Conservation (phyloP, 2,329 filamentous ascomycete genomes). For the Pseudopithomyces chartarum region DNA sequence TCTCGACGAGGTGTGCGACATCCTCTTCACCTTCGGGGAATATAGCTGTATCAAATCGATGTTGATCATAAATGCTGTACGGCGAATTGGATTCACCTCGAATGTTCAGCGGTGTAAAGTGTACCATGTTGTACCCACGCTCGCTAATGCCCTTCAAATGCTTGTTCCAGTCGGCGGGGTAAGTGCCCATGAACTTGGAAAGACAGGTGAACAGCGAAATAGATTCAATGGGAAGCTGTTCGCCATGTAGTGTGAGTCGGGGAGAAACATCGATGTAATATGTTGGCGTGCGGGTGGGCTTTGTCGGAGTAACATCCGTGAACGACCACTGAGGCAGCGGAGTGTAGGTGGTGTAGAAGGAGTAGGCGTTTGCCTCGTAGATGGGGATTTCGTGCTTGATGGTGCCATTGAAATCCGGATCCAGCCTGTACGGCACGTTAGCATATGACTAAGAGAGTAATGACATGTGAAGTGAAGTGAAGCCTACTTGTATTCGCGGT, state of each 20-base stretch:
- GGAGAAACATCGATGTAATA: slow-evolving; percentile 97
- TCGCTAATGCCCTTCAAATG: slow-evolving; percentile 87
- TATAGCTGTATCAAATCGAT: slow-evolving; percentile 78
- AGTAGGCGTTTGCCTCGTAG: slow-evolving; percentile 81
- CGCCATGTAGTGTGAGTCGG: slow-evolving; percentile 72
- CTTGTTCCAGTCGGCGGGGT: slow-evolving; percentile 86
- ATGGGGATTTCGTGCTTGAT: slow-evolving; percentile 91
- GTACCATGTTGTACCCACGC: slow-evolving; percentile 97
- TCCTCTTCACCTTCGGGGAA: slow-evolving; percentile 89
- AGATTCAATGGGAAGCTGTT: slow-evolving; percentile 79
- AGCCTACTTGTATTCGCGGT: slow-evolving; percentile 85
- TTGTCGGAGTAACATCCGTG: slow-evolving; percentile 56
- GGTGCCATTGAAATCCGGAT: slow-evolving; percentile 89
- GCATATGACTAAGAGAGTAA: background rate
- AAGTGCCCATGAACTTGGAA: slow-evolving; percentile 97
- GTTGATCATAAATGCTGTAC: slow-evolving; percentile 94
- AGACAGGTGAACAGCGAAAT: slow-evolving; percentile 92
- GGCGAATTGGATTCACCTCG: slow-evolving; percentile 92
- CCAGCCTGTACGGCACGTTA: slow-evolving; percentile 63
- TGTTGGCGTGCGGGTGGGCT: slow-evolving; percentile 70
- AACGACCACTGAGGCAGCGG: slow-evolving; percentile 80
- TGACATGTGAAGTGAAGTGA: slow-evolving; percentile 10
- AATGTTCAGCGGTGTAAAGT: slow-evolving; percentile 92
- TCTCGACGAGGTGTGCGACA: slow-evolving; percentile 74
- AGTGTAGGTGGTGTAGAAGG: slow-evolving; percentile 91